Base-by-base conservation (phyloP, 2,329 filamentous ascomycete species). In the Purpureocillium takamizusanense region DNA sequence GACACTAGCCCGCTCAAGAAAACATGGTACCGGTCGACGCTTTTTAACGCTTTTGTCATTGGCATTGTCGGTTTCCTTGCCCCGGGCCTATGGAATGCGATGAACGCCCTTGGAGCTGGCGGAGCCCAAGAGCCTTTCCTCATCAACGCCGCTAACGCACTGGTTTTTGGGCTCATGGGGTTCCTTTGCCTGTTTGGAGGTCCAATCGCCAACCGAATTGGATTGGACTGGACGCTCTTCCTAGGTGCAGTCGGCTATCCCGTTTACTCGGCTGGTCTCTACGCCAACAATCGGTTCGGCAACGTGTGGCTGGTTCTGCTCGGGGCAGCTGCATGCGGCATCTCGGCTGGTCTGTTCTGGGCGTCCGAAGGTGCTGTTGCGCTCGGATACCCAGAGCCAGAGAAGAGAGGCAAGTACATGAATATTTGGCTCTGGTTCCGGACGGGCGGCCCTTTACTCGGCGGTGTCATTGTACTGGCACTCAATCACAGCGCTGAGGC, bases 41-140 rank as follows among this genome's bases (percentile, higher is more conserved):
- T 75, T 2, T 74, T 72, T 59, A 72, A 75, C 48, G 69, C 69
- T 30, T 67, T 66, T 10, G 58, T 75, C 13, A 72, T 74, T 33
- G 71, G 72, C 11, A 61, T 58, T 12, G 70, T 73, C 1, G 72
- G 69, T 2, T 74, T 74, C 46, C 56, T 70, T 28, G 65, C 65
- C 0, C 67, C 67, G 0, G 67, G 67, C 0, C 51, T 76, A 3
- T 76, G 72, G 71, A 74, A 25, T 25, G 21, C 21, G 6, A 25
- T 25, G 21, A 25, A 25, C 21, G 21, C 21, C 21, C 21, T 25
- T 25, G 21, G 21, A 25, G 21, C 21, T 10, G 21, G 21, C 21
- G 21, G 21, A 25, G 21, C 21, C 6, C 21, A 25, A 25, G 21
- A 25, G 21, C 21, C 21, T 25, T 25, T 25, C 21, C 21, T 25